A percentile compares a stretch with the other conserved stretches of the same genome.
phyloP scores from a whole-genome alignment of 345 rosid genomes.

The Lumnitzera littorea region DNA sequence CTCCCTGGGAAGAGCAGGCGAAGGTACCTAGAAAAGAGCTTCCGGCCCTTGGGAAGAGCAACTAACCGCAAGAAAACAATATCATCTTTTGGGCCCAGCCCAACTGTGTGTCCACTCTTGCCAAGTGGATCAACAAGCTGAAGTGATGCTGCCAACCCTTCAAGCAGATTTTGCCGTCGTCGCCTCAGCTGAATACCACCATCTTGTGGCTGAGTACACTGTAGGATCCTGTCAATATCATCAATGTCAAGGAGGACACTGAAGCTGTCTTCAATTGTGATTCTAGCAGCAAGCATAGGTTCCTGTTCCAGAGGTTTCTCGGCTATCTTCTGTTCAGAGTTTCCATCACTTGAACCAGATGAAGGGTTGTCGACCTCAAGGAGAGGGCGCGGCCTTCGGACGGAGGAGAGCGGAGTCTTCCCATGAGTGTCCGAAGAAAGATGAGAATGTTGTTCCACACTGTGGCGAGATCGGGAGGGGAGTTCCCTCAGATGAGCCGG shows the following conservation, averaged over 20 bases:
- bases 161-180: slow-evolving; percentile 63
- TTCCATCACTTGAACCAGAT: slow-evolving; percentile 44
- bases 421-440: slow-evolving; percentile 54
- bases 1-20: slow-evolving; percentile 80
- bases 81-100: slow-evolving; percentile 62
- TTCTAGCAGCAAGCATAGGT: slow-evolving; percentile 95
- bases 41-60: slow-evolving; percentile 81
- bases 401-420: slow-evolving; percentile 47
- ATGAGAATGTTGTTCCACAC: slow-evolving; percentile 57
- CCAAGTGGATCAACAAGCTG: slow-evolving; percentile 91
- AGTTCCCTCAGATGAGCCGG: slow-evolving; percentile 79
- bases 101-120: slow-evolving; percentile 41
- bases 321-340: slow-evolving; percentile 38
- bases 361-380: slow-evolving; percentile 60
- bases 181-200: slow-evolving; percentile 73
- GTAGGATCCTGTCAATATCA: slow-evolving; percentile 76
- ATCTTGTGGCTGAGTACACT: slow-evolving; percentile 66
- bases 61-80: slow-evolving; percentile 67
- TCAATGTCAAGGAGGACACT: slow-evolving; percentile 74
- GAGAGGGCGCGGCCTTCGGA: slow-evolving; percentile 63
- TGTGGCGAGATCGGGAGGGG: slow-evolving; percentile 66
- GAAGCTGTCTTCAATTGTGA: slow-evolving; percentile 77
- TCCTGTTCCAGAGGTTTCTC: slow-evolving; percentile 88
- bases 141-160: slow-evolving; percentile 81
- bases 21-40: slow-evolving; percentile 55